Evolutionary conservation across 169 alveolate genomes (phyloP).

Genomic region (Amoebophrya sp.): DNA sequence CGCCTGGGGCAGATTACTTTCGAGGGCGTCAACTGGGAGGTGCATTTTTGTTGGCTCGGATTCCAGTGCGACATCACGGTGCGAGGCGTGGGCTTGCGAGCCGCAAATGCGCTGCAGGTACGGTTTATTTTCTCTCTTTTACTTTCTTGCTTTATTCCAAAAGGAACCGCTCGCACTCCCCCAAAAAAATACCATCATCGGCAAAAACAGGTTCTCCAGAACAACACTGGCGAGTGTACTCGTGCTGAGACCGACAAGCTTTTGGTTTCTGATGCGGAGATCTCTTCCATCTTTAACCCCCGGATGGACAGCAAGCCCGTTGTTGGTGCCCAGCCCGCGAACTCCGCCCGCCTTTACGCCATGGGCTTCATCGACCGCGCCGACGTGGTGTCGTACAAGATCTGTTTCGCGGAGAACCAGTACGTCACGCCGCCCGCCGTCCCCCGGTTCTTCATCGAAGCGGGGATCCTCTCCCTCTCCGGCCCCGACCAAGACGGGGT

Average conservation of each 20-base stretch:
- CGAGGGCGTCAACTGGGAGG: not conserved
- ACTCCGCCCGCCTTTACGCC: not conserved
- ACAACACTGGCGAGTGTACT: not conserved
- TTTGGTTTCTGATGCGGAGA: not conserved
- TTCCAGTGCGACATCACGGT: not conserved
- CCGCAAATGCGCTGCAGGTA: not conserved
- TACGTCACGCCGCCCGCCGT: not conserved
- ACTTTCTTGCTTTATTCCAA: too few species aligned
- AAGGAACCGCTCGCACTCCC: too few species aligned
- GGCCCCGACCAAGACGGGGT: not conserved
- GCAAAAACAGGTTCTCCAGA: too few species aligned
- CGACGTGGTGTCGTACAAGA: not conserved
- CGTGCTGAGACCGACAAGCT: not conserved
- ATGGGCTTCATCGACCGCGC: not conserved
- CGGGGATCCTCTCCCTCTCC: not conserved
- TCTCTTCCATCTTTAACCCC: not conserved
- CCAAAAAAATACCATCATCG: too few species aligned
- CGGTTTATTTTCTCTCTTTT: too few species aligned
- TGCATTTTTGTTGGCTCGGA: not conserved
- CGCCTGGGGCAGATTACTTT: not conserved
- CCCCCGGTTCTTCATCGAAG: not conserved
- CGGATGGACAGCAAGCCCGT: not conserved
- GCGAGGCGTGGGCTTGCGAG: not conserved
- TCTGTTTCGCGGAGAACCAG: not conserved
- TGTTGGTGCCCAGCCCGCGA: not conserved